Evolutionary conservation across 768 basidiomycete genomes (phyloP), one percentile per base, ranked within the genome.

Genomic region (Cytidiella melzeri): DNA sequence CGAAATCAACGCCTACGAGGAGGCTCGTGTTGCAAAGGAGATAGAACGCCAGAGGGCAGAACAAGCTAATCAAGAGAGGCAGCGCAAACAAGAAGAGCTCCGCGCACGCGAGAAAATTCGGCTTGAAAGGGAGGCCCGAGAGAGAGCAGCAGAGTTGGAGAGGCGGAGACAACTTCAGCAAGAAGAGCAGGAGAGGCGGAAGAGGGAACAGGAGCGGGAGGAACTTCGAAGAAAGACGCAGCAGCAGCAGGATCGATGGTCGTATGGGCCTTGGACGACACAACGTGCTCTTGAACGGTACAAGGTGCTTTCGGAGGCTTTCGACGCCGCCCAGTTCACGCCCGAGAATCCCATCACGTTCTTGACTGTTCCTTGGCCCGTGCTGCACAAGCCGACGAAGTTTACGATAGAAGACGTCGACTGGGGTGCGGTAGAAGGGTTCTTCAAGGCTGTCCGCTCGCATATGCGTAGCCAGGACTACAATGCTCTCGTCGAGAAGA

Each of bases 331-430:
- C 10, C 80, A 75, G 54, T 87, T 83, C 64, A 68, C 74, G 3
- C 54, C 67, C 30, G 71, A 73, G 19, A 64, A 72, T 12, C 77
- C 80, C 3, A 62, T 88, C n/a, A 63, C 72, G 3, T 80, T 82
- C 51, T 75, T 80, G 41, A 73, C 73, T 36, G 70, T 92, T 25
- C 87, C 88, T 0, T 92, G 88, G 88, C 89, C 89, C 2, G 79
- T 83, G 12, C 62, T 91, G 28, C 68, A 70, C 42, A 65, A 74
- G 19, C 83, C 83, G 1, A 61, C 67, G 18, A 58, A 63, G 20
- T 76, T 82, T 50, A 72, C 73, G 5, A 64, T 84, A 1, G 78
- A 84, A 54, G 83, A 87, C 53, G 73, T 91, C 40, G 80, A 83
- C 49, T 88, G 83, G 81, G 64, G 72, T 10, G 70, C 81, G 0